phyloP scores from a whole-genome alignment of 139 green algal species.

The Chlamydomonas incerta region DNA sequence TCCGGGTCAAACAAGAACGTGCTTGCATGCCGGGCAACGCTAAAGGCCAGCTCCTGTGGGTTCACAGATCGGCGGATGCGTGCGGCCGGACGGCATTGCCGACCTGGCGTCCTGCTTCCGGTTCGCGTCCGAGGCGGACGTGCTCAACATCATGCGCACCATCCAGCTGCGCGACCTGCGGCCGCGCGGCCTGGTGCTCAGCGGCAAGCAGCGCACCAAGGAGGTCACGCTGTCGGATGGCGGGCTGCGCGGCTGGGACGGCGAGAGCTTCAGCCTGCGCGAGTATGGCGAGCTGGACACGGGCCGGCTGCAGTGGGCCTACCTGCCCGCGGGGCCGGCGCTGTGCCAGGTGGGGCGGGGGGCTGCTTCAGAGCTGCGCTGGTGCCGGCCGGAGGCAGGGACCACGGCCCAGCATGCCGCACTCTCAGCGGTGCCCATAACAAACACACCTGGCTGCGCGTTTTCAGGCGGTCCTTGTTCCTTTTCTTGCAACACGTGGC shows the following conservation, averaged over 20 bases:
- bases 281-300: constrained; percentile 30
- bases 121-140: constrained; percentile 6
- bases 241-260: constrained; percentile 36
- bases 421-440: no score
- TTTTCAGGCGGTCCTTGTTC: no score
- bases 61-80: constrained; percentile 32
- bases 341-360: background rate
- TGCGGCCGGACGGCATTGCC: constrained; percentile 28
- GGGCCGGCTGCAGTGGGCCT: background rate
- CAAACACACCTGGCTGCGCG: no score
- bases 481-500: no score
- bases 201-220: constrained; percentile 1
- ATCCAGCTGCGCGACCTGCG: constrained; percentile 34
- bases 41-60: no score
- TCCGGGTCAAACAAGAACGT: no score
- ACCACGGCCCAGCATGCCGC: no score
- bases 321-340: constrained; percentile 5
- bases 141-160: constrained; percentile 4
- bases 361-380: no score
- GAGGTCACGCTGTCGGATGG: constrained; percentile 24
- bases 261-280: constrained; percentile 2
- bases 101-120: constrained; percentile 17
- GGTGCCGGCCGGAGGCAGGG: no score
- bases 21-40: no score
- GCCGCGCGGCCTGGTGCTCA: constrained; percentile 15